phyloP scores from a whole-genome alignment of 108 stramenopile genomes.

The Cyclotella atomus region DNA sequence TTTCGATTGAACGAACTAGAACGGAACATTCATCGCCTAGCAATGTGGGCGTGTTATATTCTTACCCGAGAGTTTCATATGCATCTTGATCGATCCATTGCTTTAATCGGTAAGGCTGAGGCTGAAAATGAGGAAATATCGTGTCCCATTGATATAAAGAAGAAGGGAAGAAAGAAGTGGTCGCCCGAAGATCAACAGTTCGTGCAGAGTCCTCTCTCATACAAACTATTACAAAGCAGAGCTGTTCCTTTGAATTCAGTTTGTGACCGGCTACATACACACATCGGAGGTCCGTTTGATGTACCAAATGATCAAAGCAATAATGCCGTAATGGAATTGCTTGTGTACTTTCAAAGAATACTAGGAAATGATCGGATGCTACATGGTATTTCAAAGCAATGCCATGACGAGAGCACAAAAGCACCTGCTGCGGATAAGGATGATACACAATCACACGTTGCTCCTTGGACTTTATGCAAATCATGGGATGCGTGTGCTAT shows the following conservation, averaged over 20 bases:
- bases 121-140: neutral
- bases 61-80: constrained; percentile 37
- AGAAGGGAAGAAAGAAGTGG: constrained; percentile 42
- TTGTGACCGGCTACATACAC: constrained; percentile 56
- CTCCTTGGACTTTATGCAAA: constrained; percentile 56
- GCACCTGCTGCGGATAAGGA: neutral
- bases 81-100: constrained; percentile 45
- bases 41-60: constrained; percentile 39
- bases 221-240: constrained; percentile 25
- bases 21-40: constrained; percentile 19
- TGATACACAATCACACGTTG: constrained; percentile 3
- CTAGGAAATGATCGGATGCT: neutral
- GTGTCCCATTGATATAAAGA: constrained; percentile 39
- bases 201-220: constrained; percentile 34
- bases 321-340: neutral
- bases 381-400: neutral
- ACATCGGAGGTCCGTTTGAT: neutral
- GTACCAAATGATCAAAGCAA: neutral
- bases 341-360: neutral
- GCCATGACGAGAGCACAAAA: neutral
- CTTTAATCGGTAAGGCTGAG: constrained; percentile 1
- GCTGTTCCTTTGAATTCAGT: constrained; percentile 69
- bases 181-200: constrained; percentile 18
- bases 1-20: constrained; percentile 14
- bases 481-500: constrained; percentile 78